Evolutionary conservation across 345 rosid genomes (phyloP), one percentile per base, ranked within the genome.

Genomic region (Odontarrhena argentea): DNA sequence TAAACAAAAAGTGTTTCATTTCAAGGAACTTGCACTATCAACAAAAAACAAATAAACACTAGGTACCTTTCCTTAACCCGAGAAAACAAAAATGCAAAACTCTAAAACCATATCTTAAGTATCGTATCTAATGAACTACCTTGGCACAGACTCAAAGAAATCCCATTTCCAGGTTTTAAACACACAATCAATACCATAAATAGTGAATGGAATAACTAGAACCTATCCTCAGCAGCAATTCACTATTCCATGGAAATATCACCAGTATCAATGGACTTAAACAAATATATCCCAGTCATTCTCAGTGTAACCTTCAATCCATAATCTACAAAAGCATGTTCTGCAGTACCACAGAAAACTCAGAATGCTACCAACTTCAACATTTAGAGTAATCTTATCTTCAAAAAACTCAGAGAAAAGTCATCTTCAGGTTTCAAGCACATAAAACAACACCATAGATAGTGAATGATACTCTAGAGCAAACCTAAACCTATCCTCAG

Each of bases 131-230:
- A 38, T 46, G 55, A 30, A 38, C 1, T 8, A 44, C 25, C 63
- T 55, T 45, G 15, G 37, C 37, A 63, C 9, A 63, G 46, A 50
- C 34, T 35, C 42, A 32, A 9, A 52, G 60, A 32, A 47, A 32
- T 6, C 1, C 15, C 22, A 15, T 7, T 32, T 41, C 1, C 35
- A 43, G 34, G 35, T 42, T 54, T 55, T 13, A 66, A 54, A n/a
- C 10, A 55, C 24, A 66, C 32, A 67, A 60, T 43, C 60, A 41
- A 69, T 22, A 45, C 54, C 46, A 51, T 47, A 9, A 7, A 60
- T 42, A 50, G 18, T 34, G 60, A 60, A n/a, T 26, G 10, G 10
- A 50, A 24, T 55, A 69, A 44, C 38, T 53, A 37, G 43, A 54
- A 54, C 62, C 14, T 63, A 38, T 55, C 40, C 13, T 54, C 4